Percentiles rank a stretch among this genome's conserved stretches.
These are phyloP conservation scores for Delphinella strobiligena DNA, from an alignment of 2,329 filamentous ascomycete genomes.

Conservation along the genomic window DNA sequence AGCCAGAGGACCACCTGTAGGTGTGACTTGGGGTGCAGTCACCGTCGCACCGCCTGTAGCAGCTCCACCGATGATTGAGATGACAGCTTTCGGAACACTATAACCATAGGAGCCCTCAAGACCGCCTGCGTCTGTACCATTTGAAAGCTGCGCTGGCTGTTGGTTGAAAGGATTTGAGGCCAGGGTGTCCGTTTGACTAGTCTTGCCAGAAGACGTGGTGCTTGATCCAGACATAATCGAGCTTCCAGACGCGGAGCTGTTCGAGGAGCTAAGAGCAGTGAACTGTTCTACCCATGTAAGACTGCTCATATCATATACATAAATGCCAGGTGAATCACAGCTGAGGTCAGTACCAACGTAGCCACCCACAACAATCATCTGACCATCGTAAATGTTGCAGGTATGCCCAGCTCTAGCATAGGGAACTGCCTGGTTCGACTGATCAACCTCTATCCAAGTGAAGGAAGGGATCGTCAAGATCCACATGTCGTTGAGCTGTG, in stretches of 20 bases:
- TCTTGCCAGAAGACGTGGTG: too few relatives aligned
- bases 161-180: conserved; percentile 33
- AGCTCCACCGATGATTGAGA: conserved; percentile 55
- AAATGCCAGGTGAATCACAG: conserved; percentile 58
- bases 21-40: conserved; percentile 49
- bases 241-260: not conserved
- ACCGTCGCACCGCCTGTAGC: conserved; percentile 56
- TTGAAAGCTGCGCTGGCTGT: conserved; percentile 37
- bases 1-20: conserved; percentile 57
- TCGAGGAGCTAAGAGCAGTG: conserved; percentile 43
- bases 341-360: conserved; percentile 47
- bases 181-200: too few relatives aligned
- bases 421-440: conserved; percentile 33
- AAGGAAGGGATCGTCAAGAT: conserved; percentile 70
- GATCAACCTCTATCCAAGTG: conserved; percentile 60
- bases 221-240: not conserved
- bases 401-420: conserved; percentile 58
- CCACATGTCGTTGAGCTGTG: conserved; percentile 63
- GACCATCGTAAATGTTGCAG: conserved; percentile 66
- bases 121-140: conserved; percentile 37
- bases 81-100: conserved; percentile 52
- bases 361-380: conserved; percentile 70
- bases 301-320: conserved; percentile 64
- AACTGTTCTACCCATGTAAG: conserved; percentile 60
- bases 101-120: conserved; percentile 55